A percentile compares a stretch with the other conserved stretches of the same genome.
Evolutionary conservation across 495 filamentous ascomycete genomes (phyloP).

Genomic region (Xylaria curta): DNA sequence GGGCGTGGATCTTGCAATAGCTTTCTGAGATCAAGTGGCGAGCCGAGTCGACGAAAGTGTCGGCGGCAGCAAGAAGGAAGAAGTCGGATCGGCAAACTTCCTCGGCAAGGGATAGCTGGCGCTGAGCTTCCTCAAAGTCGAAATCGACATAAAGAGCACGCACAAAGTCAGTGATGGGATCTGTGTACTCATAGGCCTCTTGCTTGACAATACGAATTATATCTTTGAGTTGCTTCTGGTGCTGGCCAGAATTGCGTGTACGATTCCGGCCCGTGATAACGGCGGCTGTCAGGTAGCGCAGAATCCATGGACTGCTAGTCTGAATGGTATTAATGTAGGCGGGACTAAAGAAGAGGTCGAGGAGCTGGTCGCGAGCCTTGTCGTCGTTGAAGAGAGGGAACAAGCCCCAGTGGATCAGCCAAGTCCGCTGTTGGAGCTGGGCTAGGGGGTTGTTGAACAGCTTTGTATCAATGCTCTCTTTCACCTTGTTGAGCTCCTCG

Average conservation of each 20-base stretch:
- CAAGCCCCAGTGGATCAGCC: constrained; percentile 97
- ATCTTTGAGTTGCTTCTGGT: constrained; percentile 98
- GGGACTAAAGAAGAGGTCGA: constrained; percentile 95
- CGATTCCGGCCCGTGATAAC: constrained; percentile 94
- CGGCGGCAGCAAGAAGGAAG: constrained; percentile 86
- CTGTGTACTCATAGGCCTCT: constrained; percentile 95
- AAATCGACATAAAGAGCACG: constrained; percentile 97
- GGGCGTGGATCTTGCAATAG: constrained; percentile 99
- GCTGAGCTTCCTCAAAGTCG: constrained; percentile 97
- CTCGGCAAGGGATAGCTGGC: constrained; percentile 87
- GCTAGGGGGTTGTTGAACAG: constrained; percentile 94
- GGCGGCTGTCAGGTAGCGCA: constrained; percentile 91
- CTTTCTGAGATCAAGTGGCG: constrained; percentile 95
- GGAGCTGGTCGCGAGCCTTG: constrained; percentile 83
- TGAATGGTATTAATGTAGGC: constrained; percentile 99
- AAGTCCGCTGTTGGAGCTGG: constrained; percentile 92
- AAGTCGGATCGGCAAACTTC: constrained; percentile 92
- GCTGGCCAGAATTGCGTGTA: constrained; percentile 78
- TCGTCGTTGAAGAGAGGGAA: constrained; percentile 99
- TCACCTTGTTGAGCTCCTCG: constrained; percentile 92
- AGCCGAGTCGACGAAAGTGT: constrained; percentile 91
- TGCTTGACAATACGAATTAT: constrained; percentile 92
- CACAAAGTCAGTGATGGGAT: constrained; percentile 94
- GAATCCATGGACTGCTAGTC: constrained; percentile 94
- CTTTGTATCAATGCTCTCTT: constrained; percentile 88